Conservation (phyloP, 768 basidiomycete species). For the Podaxis rugospora region DNA sequence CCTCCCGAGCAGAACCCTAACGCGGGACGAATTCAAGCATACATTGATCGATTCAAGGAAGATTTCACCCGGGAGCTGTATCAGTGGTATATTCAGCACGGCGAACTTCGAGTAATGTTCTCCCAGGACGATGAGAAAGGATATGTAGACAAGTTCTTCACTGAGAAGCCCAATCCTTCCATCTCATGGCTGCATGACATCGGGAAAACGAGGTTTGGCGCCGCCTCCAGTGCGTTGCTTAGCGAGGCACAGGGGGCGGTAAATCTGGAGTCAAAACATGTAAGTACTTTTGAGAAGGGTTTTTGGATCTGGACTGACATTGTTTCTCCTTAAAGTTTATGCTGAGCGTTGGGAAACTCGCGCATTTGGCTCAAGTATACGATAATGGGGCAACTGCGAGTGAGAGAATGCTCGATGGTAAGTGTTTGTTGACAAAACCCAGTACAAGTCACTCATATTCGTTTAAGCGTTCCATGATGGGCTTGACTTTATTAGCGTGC, state of each 20-base stretch:
- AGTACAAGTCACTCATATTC: slow-evolving; percentile 5
- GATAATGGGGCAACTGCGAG: slow-evolving; percentile 44
- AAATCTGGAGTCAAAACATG: slow-evolving; percentile 73
- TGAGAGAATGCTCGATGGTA: slow-evolving; percentile 55
- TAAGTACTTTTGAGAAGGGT: slow-evolving; percentile 29
- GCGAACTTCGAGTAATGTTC: slow-evolving; percentile 80
- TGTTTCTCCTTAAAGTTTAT: slow-evolving; percentile 53
- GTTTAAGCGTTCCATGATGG: slow-evolving; percentile 75
- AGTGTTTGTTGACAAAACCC: slow-evolving; percentile 10
- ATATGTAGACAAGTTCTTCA: slow-evolving; percentile 74
- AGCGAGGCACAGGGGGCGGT: slow-evolving; percentile 52
- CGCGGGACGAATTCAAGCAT: slow-evolving; percentile 55
- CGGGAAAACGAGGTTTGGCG: slow-evolving; percentile 58
- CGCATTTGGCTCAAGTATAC: slow-evolving; percentile 76
- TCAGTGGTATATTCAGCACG: slow-evolving; percentile 89
- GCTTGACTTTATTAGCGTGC: slow-evolving; percentile 84
- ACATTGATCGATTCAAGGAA: slow-evolving; percentile 75
- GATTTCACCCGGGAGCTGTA: slow-evolving; percentile 89
- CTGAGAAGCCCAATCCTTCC: slow-evolving; percentile 46
- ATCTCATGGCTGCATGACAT: slow-evolving; percentile 91
- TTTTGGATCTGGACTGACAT: slow-evolving; percentile 13
- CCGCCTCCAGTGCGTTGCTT: slow-evolving; percentile 61
- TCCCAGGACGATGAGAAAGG: slow-evolving; percentile 63
- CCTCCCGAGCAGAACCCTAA: slow-evolving; percentile 65
- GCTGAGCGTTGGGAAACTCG: slow-evolving; percentile 87